A percentile compares a stretch with the other conserved stretches of the same genome.
Conservation (phyloP, 176 grass and related monocot genomes). For the Cenchrus purpureus region DNA sequence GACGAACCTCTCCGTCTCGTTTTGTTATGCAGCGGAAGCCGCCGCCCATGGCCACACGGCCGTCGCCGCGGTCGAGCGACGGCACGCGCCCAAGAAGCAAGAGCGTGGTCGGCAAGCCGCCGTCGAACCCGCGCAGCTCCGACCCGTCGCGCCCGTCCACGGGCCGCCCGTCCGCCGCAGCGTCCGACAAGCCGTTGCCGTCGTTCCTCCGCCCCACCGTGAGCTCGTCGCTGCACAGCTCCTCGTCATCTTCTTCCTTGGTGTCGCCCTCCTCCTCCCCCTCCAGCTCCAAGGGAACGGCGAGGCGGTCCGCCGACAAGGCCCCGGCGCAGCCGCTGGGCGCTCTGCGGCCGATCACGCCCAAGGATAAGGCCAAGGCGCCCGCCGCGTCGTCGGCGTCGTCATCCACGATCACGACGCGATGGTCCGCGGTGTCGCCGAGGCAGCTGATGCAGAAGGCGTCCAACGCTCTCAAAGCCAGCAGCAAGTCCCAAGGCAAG, state of each 20-base stretch:
- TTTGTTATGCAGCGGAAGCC: constrained; percentile 31
- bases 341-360: constrained; percentile 25
- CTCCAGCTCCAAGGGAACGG: constrained; percentile 11
- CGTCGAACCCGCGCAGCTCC: constrained; percentile 40
- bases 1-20: constrained; percentile 3
- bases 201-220: constrained; percentile 65
- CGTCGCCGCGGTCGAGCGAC: constrained; percentile 51
- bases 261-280: neutral
- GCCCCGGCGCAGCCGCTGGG: neutral
- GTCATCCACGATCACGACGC: neutral
- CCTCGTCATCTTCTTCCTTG: constrained; percentile 22
- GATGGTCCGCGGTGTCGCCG: constrained; percentile 50
- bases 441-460: constrained; percentile 60
- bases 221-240: constrained; percentile 59
- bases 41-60: constrained; percentile 52
- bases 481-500: constrained; percentile 32
- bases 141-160: constrained; percentile 13
- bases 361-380: constrained; percentile 30
- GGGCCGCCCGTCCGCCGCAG: neutral
- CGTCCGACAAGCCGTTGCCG: constrained; percentile 52
- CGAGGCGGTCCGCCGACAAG: constrained; percentile 36
- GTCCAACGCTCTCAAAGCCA: constrained; percentile 46
- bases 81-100: constrained; percentile 48
- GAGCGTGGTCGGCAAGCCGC: constrained; percentile 21
- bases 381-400: neutral